Base-by-base conservation (phyloP, 2,329 filamentous ascomycete genomes). In the Penicillium sp. region DNA sequence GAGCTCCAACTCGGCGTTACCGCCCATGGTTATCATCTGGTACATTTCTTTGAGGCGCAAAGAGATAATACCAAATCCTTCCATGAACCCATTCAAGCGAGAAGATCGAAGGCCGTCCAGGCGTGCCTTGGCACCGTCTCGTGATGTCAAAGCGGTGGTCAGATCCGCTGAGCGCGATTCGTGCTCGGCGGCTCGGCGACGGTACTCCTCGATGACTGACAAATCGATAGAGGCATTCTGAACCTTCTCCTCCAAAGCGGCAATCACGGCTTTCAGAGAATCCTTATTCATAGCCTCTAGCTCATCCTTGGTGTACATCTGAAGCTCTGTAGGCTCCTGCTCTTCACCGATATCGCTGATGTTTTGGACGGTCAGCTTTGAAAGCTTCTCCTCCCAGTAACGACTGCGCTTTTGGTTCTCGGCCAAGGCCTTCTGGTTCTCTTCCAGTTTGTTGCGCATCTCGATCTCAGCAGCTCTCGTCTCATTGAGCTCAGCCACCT, bases 21-120 rank as follows among this genome's bases (percentile, higher is more conserved):
- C 94, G 61, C 94, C 94, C 92, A 99, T 97, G 23, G 94, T 99
- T 74, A 99, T 99, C 93, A 99, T 97, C 74, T 99, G 94, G 78
- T 99, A 99, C 94, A 99, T 99, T 72, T 99, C 94, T 80, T 99
- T 99, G 45, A 99, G 82, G 0, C 93, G 89, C 25, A 97, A 82
- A 1, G 93, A 97, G 75, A 99, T 99, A 61, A 86, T 89, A 69
- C 89, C 89, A 79, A 99, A 97, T 39, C 96, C 94, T 72, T 96
- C 91, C 93, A 97, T 97, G 83, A 99, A 99, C 36, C 94, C 93
- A 68, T 97, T 93, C 8, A 97, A 82, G 31, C 94, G 90, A 49
- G 96, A 82, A 15, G 91, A 89, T 13, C 94, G 90, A 52, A 99
- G 86, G 65, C 97, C 92, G 69, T 97, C 93, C 67, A 93, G 92